A percentile compares a stretch with the other conserved stretches of the same genome.
These are phyloP conservation scores for Thelonectria olida DNA, from an alignment of 2,329 filamentous ascomycete species.

Conservation along the genomic window DNA sequence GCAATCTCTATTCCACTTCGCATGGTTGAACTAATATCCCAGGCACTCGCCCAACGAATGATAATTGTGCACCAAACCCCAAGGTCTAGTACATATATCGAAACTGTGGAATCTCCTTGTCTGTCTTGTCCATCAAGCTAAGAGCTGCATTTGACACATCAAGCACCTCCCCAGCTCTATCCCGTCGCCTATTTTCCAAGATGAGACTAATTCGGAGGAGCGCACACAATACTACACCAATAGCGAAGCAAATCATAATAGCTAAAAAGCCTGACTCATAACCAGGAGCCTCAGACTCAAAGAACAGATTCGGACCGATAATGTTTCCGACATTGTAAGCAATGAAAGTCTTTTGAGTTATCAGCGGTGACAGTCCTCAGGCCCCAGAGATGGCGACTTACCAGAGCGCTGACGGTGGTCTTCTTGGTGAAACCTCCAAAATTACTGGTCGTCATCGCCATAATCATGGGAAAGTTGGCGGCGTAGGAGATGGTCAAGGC, in stretches of 20 bases:
- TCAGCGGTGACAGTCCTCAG: background rate
- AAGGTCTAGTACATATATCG: slow-evolving; percentile 1
- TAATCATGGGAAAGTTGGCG: slow-evolving; percentile 18
- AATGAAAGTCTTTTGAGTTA: background rate
- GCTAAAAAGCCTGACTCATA: slow-evolving; percentile 4
- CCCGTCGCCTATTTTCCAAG: slow-evolving; percentile 7
- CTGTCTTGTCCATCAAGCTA: slow-evolving; percentile 12
- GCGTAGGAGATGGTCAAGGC: slow-evolving; percentile 1
- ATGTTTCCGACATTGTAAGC: slow-evolving; percentile 7
- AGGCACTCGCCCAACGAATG: too few relatives aligned
- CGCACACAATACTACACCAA: background rate
- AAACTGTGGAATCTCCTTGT: slow-evolving; percentile 12
- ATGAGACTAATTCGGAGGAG: background rate
- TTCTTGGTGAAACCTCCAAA: slow-evolving; percentile 22
- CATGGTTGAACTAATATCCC: too few relatives aligned
- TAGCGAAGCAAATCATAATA: slow-evolving; percentile 1
- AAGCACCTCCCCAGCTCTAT: background rate
- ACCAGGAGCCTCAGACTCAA: background rate
- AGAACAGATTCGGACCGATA: slow-evolving; percentile 1
- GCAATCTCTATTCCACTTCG: too few relatives aligned
- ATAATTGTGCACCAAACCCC: too few relatives aligned
- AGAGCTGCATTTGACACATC: background rate
- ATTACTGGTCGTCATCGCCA: slow-evolving; percentile 19
- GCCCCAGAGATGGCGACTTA: background rate
- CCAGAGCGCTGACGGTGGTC: slow-evolving; percentile 5